phyloP scores from a whole-genome alignment of 2,329 filamentous ascomycete genomes.

The Dactylella cylindrospora region DNA sequence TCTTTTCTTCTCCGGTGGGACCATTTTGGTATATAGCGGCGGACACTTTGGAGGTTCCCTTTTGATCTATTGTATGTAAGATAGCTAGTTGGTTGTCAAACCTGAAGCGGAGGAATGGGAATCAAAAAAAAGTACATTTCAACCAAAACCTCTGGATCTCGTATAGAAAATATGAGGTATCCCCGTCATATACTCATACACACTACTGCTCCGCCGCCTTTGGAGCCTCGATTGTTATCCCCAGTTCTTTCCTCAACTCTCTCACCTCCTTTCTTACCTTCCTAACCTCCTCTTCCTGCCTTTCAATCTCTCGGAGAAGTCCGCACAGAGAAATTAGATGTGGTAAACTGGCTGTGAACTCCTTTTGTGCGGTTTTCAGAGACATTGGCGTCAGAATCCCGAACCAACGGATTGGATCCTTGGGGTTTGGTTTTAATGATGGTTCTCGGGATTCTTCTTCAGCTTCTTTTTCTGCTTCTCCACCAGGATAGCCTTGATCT shows the following conservation, averaged over 20 bases:
- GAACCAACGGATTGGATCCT: constrained; percentile 57
- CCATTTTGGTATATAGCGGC: constrained; percentile 26
- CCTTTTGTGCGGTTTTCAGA: constrained; percentile 54
- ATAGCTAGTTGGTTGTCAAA: constrained; percentile 11
- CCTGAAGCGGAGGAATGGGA: too few species aligned
- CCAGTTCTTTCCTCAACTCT: constrained; percentile 15
- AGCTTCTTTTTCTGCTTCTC: background rate
- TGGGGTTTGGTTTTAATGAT: constrained; percentile 2
- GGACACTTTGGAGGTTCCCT: constrained; percentile 7
- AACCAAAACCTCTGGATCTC: too few species aligned
- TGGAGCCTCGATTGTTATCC: constrained; percentile 8
- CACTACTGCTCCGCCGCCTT: background rate
- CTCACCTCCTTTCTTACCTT: constrained; percentile 14
- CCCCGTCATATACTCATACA: background rate
- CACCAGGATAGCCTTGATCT: background rate
- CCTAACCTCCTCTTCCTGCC: constrained; percentile 15
- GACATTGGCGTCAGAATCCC: constrained; percentile 56
- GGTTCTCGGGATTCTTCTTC: background rate
- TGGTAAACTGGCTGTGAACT: constrained; percentile 49
- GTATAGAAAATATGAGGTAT: too few species aligned
- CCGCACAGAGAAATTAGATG: constrained; percentile 7
- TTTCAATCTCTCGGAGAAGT: constrained; percentile 17
- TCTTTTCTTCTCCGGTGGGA: background rate
- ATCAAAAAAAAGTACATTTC: too few species aligned
- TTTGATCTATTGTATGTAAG: constrained; percentile 7